These are phyloP conservation scores for Paralagenidium karlingii DNA, from an alignment of 352 stramenopile species.

Conservation along the genomic window DNA sequence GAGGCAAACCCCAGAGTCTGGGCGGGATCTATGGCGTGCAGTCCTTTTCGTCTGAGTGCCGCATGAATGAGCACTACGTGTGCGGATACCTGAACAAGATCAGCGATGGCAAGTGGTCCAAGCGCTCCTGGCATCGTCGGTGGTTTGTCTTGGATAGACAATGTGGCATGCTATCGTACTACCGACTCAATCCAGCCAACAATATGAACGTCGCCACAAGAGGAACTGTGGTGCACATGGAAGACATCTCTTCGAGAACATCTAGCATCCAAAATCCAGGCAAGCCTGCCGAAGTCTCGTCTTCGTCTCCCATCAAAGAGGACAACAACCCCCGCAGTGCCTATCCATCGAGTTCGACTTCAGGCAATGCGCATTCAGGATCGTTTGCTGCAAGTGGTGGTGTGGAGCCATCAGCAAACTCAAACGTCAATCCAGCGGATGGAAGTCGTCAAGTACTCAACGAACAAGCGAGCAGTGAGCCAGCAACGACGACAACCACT, in stretches of 20 bases:
- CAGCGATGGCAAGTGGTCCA: conserved; percentile 74
- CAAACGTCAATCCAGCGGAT: too few species aligned
- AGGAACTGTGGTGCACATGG: conserved; percentile 67
- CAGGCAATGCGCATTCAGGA: too few species aligned
- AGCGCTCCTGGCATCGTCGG: conserved; percentile 70
- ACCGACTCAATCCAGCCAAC: conserved; percentile 66
- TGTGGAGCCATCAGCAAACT: too few species aligned
- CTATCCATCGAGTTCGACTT: too few species aligned
- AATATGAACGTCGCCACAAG: conserved; percentile 37
- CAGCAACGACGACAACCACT: conserved; percentile 1
- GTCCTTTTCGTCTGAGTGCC: conserved; percentile 64
- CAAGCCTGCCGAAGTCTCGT: background rate
- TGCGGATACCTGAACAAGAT: conserved; percentile 80
- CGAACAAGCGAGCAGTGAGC: conserved; percentile 4
- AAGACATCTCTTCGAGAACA: too few species aligned
- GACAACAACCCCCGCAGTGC: too few species aligned
- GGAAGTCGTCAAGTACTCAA: too few species aligned
- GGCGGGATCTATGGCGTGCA: too few species aligned
- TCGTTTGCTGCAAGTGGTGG: too few species aligned
- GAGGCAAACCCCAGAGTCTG: too few species aligned
- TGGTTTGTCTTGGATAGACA: conserved; percentile 79
- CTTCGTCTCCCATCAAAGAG: conserved; percentile 1
- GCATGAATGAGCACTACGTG: conserved; percentile 69
- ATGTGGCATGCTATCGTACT: conserved; percentile 64
- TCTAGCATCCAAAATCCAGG: conserved; percentile 1